A percentile compares a stretch with the other conserved stretches of the same genome.
Conservation (phyloP, 441 rosid genomes). For the Brassica hybrid region DNA sequence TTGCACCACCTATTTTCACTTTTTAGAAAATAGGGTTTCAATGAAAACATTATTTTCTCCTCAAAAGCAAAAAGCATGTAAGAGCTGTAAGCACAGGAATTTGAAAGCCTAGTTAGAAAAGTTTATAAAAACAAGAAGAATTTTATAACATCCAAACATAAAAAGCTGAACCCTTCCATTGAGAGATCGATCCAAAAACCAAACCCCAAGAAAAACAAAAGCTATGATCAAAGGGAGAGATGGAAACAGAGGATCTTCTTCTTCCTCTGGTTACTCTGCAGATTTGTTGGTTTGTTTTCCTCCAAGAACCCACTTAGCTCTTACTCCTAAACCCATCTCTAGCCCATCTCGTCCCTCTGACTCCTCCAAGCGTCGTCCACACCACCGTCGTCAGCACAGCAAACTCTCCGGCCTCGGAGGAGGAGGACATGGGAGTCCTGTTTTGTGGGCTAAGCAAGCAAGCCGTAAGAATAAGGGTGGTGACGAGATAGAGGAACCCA, state of each 20-base stretch:
- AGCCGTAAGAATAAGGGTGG: conserved; percentile 51
- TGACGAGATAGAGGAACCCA: conserved; percentile 56
- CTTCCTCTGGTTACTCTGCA: conserved; percentile 59
- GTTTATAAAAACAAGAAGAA: conserved; percentile 12
- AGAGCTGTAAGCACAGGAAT: conserved; percentile 44
- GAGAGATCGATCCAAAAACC: conserved; percentile 25
- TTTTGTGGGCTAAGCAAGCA: conserved; percentile 58
- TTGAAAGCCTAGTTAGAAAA: conserved; percentile 26
- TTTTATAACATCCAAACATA: conserved; percentile 33
- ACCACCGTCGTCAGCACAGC: conserved; percentile 40
- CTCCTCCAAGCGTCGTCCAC: conserved; percentile 50
- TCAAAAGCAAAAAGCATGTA: conserved; percentile 38
- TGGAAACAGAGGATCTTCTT: conserved; percentile 44
- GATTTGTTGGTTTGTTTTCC: conserved; percentile 91
- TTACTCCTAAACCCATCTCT: conserved; percentile 70
- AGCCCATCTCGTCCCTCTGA: conserved; percentile 62
- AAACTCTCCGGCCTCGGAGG: conserved; percentile 40
- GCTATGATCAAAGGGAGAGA: conserved; percentile 70
- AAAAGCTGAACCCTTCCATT: conserved; percentile 33
- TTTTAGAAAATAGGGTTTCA: conserved; percentile 5
- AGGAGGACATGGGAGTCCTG: conserved; percentile 57
- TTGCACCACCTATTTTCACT: conserved; percentile 31
- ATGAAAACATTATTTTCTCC: conserved; percentile 20
- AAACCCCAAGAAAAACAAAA: conserved; percentile 16
- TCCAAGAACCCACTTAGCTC: conserved; percentile 63